Percentiles rank a stretch among this genome's conserved stretches.
Evolutionary conservation across 495 filamentous ascomycete genomes (phyloP).

Genomic region (Podospora didyma): DNA sequence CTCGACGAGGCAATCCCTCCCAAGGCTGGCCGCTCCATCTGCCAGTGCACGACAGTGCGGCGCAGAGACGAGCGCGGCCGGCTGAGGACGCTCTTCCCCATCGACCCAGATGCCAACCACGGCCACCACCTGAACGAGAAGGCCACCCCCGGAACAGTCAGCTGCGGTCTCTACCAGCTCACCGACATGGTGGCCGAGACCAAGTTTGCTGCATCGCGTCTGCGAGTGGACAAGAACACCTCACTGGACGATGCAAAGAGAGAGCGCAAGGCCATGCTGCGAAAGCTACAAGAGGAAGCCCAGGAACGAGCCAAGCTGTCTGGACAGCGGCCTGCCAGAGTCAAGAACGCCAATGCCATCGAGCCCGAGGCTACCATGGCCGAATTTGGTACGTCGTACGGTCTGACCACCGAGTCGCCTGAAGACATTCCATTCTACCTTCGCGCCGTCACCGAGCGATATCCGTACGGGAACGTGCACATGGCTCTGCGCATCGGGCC

Average conservation of each 20-base stretch:
- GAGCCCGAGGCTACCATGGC: background rate
- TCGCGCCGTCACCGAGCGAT: slow-evolving; percentile 20
- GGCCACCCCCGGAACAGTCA: background rate
- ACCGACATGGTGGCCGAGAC: background rate
- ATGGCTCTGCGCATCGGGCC: slow-evolving; percentile 41
- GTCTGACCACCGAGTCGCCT: background rate
- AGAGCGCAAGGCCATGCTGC: background rate
- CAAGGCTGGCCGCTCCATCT: background rate
- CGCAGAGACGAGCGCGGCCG: background rate
- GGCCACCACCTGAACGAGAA: background rate
- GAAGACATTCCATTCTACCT: slow-evolving; percentile 33
- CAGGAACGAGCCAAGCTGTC: background rate
- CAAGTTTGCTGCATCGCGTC: slow-evolving; percentile 1
- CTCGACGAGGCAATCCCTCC: background rate
- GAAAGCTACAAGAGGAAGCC: background rate
- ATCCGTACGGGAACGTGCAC: slow-evolving; percentile 38
- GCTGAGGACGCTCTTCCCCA: background rate
- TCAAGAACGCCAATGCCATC: background rate
- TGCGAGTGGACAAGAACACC: background rate
- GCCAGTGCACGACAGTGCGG: background rate
- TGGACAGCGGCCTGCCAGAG: background rate
- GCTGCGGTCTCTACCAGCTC: background rate
- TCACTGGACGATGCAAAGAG: background rate
- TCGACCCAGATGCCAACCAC: background rate
- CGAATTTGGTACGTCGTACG: slow-evolving; percentile 8